Evolutionary conservation across 345 rosid genomes (phyloP).

Genomic region (Turnera subulata): DNA sequence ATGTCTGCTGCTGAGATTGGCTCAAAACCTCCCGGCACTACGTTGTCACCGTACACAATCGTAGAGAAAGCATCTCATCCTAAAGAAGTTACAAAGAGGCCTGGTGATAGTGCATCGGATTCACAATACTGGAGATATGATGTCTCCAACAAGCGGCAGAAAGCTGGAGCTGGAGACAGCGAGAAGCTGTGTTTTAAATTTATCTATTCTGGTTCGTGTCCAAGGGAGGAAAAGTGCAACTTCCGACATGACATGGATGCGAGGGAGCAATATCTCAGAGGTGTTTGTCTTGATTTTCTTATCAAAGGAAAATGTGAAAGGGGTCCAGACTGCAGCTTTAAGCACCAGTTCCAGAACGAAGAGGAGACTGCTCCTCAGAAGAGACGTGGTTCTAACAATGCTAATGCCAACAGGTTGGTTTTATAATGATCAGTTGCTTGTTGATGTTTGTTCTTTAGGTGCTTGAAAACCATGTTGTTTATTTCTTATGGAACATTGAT

Average conservation of each 20-base stretch:
- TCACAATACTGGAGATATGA: conserved; percentile 94
- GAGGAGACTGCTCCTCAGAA: conserved; percentile 37
- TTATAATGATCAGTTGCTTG: conserved; percentile 8
- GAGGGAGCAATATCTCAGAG: conserved; percentile 75
- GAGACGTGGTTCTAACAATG: conserved; percentile 48
- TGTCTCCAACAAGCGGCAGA: conserved; percentile 71
- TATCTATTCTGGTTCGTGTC: conserved; percentile 80
- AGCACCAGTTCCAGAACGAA: conserved; percentile 66
- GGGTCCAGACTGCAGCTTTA: conserved; percentile 89
- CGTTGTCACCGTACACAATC: conserved; percentile 57
- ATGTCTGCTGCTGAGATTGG: conserved; percentile 81
- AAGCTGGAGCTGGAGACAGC: conserved; percentile 51
- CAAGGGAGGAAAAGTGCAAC: conserved; percentile 64
- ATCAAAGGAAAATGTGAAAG: conserved; percentile 89
- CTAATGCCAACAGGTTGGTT: conserved; percentile 46
- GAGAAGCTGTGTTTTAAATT: conserved; percentile 76
- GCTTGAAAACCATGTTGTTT: neutral
- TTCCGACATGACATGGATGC: conserved; percentile 71
- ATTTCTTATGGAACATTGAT: neutral
- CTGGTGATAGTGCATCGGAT: conserved; percentile 44
- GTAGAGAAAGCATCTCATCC: conserved; percentile 36
- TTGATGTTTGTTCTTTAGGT: conserved; percentile 6
- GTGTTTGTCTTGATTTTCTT: conserved; percentile 92
- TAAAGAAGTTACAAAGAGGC: conserved; percentile 51
- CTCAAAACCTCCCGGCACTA: conserved; percentile 62